Conservation (phyloP, 2,329 filamentous ascomycete species). For the Arthrobotrys entomopaga region DNA sequence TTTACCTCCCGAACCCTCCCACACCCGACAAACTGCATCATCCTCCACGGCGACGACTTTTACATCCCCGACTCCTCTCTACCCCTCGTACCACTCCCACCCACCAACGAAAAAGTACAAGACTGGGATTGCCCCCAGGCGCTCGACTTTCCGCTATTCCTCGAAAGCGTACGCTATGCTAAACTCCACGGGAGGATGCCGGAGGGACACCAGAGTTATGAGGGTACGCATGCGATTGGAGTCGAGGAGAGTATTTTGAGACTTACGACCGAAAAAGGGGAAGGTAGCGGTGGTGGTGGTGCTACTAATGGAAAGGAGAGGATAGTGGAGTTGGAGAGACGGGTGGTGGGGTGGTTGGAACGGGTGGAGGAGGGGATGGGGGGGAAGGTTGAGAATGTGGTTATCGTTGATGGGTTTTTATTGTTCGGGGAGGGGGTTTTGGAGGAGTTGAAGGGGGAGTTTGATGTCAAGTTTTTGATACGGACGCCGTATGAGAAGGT, state of each 20-base stretch:
- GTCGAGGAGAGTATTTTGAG: constrained; percentile 43
- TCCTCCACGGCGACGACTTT: constrained; percentile 96
- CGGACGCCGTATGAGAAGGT: constrained; percentile 57
- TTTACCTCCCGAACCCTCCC: constrained; percentile 64
- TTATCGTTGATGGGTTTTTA: constrained; percentile 58
- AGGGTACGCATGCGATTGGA: constrained; percentile 36
- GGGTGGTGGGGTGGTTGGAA: constrained; percentile 58
- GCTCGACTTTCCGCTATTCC: constrained; percentile 76
- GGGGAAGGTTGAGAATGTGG: constrained; percentile 46
- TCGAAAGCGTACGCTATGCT: constrained; percentile 75
- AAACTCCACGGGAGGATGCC: constrained; percentile 69
- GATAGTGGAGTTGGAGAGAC: constrained; percentile 60
- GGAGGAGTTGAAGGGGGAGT: constrained; percentile 51
- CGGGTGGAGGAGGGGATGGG: constrained; percentile 58
- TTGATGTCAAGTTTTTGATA: constrained; percentile 58
- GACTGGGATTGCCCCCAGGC: constrained; percentile 94
- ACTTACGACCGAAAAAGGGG: constrained; percentile 7
- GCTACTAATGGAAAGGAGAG: constrained; percentile 22
- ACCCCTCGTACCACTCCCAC: constrained; percentile 63
- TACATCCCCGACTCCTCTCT: constrained; percentile 78
- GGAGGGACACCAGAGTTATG: constrained; percentile 41
- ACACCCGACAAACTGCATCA: constrained; percentile 69
- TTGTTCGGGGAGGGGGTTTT: constrained; percentile 56
- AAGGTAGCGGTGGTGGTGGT: constrained; percentile 59
- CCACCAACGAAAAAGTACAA: constrained; percentile 69